phyloP scores from a whole-genome alignment of 148 eudicot genomes.

The Rhododendron henanense region DNA sequence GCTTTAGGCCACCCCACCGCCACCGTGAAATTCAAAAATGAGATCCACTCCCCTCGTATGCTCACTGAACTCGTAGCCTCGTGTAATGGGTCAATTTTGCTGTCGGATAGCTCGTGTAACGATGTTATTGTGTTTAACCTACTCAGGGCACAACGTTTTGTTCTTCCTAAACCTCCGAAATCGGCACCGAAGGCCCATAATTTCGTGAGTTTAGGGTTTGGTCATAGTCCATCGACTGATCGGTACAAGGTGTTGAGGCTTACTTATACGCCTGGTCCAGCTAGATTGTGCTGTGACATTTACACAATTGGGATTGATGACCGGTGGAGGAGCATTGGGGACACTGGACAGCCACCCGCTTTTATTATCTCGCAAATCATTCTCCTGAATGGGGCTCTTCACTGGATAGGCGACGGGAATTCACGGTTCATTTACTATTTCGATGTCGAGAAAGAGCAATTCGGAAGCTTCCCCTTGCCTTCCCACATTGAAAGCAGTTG shows the following conservation, averaged over 20 bases:
- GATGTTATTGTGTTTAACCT: not conserved
- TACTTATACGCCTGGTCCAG: too few relatives aligned
- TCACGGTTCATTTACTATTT: not conserved
- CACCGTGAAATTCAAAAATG: not conserved
- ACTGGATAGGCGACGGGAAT: too few relatives aligned
- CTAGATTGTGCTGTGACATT: too few relatives aligned
- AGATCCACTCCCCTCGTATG: not conserved
- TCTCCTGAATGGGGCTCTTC: not conserved
- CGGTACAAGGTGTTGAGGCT: too few relatives aligned
- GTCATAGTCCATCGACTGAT: too few relatives aligned
- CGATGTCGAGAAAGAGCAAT: not conserved
- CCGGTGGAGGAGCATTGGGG: too few relatives aligned
- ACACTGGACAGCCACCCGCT: not conserved
- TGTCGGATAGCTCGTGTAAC: too few relatives aligned
- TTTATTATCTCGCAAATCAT: not conserved
- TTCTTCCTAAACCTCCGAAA: too few relatives aligned
- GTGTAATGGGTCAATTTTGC: not conserved
- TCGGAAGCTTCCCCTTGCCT: not conserved
- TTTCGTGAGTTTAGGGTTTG: too few relatives aligned
- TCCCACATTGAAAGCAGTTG: not conserved
- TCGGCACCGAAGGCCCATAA: too few relatives aligned
- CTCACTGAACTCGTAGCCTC: not conserved
- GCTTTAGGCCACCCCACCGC: not conserved
- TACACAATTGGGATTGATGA: too few relatives aligned
- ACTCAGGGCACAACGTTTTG: not conserved